Evolutionary conservation across 2,329 filamentous ascomycete genomes (phyloP).

Genomic region (Raffaelea deltoideospora): DNA sequence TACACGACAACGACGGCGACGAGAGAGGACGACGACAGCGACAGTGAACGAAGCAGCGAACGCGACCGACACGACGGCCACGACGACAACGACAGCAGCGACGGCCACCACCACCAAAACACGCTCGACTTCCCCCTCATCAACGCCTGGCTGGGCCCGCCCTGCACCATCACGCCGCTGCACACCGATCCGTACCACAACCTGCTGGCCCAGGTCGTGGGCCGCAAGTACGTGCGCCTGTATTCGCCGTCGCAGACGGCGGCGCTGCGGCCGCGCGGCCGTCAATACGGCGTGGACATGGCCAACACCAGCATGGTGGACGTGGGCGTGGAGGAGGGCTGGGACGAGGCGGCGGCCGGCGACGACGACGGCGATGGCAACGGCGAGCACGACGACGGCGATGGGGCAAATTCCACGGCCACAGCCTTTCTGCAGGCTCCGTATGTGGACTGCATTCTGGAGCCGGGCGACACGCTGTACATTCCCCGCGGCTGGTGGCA

Average conservation of each 20-base stretch:
- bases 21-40: too few species aligned
- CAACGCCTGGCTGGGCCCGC: constrained; percentile 88
- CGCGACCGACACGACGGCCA: constrained; percentile 15
- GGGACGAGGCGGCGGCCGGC: constrained; percentile 24
- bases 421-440: constrained; percentile 39
- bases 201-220: constrained; percentile 76
- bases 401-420: constrained; percentile 13
- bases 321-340: constrained; percentile 52
- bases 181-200: constrained; percentile 95
- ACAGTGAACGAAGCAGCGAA: too few species aligned
- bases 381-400: constrained; percentile 16
- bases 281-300: constrained; percentile 70
- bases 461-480: constrained; percentile 71
- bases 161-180: constrained; percentile 75
- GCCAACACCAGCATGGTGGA: constrained; percentile 76
- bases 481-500: constrained; percentile 98
- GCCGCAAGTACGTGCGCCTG: constrained; percentile 79
- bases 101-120: constrained; percentile 23
- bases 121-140: too few species aligned
- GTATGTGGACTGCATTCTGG: constrained; percentile 65
- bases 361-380: constrained; percentile 11
- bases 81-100: not conserved
- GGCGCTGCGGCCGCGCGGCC: constrained; percentile 42
- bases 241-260: constrained; percentile 54
- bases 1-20: constrained; percentile 48